phyloP scores from a whole-genome alignment of 768 basidiomycete species.

The Collybia mongolica region DNA sequence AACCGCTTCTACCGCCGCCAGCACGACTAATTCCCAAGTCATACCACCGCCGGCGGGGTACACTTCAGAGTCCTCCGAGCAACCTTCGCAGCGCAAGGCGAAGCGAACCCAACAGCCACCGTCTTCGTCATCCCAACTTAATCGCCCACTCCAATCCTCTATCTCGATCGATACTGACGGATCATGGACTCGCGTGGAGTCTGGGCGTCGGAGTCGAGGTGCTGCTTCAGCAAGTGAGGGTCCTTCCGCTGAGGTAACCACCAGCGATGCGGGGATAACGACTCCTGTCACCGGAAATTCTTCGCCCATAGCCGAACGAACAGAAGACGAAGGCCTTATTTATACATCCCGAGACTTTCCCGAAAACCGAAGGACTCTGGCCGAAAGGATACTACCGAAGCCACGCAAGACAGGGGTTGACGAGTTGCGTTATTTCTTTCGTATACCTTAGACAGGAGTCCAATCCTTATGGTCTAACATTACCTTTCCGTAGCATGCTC shows the following conservation, averaged over 20 bases:
- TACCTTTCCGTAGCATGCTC: slow-evolving; percentile 50
- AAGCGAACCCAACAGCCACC: slow-evolving; percentile 8
- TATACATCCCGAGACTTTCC: slow-evolving; percentile 21
- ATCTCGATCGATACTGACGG: slow-evolving; percentile 50
- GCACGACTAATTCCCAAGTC: not conserved
- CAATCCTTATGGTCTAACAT: slow-evolving; percentile 7
- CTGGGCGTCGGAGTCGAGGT: slow-evolving; percentile 29
- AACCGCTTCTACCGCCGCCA: not conserved
- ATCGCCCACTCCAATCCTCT: slow-evolving; percentile 27
- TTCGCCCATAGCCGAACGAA: slow-evolving; percentile 34
- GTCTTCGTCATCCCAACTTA: slow-evolving; percentile 16
- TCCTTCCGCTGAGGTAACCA: slow-evolving; percentile 34
- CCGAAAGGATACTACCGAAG: slow-evolving; percentile 65
- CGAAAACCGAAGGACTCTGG: slow-evolving; percentile 43
- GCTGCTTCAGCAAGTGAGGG: slow-evolving; percentile 12
- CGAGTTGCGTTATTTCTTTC: slow-evolving; percentile 46
- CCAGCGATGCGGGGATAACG: slow-evolving; percentile 52
- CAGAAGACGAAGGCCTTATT: slow-evolving; percentile 23
- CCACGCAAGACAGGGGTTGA: slow-evolving; percentile 66
- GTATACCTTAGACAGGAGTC: slow-evolving; percentile 9
- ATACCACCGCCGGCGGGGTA: slow-evolving; percentile 15
- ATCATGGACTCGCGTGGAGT: slow-evolving; percentile 73
- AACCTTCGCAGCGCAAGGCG: slow-evolving; percentile 2
- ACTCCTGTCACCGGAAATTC: slow-evolving; percentile 40
- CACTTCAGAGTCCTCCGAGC: slow-evolving; percentile 16